Percentiles rank a stretch among this genome's conserved stretches.
Evolutionary conservation across 345 rosid species (phyloP).

Genomic region (Turnera subulata): DNA sequence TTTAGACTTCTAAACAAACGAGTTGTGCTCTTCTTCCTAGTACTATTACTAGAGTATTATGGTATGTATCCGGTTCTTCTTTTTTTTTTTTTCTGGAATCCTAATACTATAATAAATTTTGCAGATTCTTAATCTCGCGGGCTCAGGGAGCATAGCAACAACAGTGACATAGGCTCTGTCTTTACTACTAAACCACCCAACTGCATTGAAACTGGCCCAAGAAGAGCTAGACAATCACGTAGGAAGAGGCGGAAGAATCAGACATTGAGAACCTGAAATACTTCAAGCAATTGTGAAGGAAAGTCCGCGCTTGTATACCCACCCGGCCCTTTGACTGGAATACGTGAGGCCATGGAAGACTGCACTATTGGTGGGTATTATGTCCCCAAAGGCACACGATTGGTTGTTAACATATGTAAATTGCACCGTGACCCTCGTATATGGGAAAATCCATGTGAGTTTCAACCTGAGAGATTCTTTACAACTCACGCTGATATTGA

Average conservation of each 20-base stretch:
- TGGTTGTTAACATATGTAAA: slow-evolving; percentile 35
- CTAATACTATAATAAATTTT: no score
- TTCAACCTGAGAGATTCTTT: slow-evolving; percentile 30
- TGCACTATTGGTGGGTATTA: slow-evolving; percentile 22
- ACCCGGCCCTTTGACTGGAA: slow-evolving; percentile 26
- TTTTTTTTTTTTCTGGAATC: no score
- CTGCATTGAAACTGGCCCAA: slow-evolving; percentile 35
- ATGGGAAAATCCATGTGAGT: slow-evolving; percentile 30
- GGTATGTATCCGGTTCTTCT: no score
- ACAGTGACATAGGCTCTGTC: slow-evolving; percentile 47
- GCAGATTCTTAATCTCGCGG: slow-evolving; percentile 34
- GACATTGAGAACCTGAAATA: slow-evolving; percentile 42
- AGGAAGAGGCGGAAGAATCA: slow-evolving; percentile 53
- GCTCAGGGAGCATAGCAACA: slow-evolving; percentile 45
- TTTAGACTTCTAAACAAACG: no score
- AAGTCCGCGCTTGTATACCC: slow-evolving; percentile 35
- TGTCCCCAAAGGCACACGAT: slow-evolving; percentile 29
- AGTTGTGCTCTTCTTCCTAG: no score
- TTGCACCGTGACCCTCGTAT: slow-evolving; percentile 35
- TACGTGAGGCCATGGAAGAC: slow-evolving; percentile 36
- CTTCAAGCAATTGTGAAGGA: slow-evolving; percentile 61
- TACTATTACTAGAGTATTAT: no score
- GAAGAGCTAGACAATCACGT: slow-evolving; percentile 48
- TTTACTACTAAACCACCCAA: slow-evolving; percentile 39
- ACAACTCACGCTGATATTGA: slow-evolving; percentile 18